Conservation (phyloP, 2,329 filamentous ascomycete genomes). For the Metarhizium sp. region DNA sequence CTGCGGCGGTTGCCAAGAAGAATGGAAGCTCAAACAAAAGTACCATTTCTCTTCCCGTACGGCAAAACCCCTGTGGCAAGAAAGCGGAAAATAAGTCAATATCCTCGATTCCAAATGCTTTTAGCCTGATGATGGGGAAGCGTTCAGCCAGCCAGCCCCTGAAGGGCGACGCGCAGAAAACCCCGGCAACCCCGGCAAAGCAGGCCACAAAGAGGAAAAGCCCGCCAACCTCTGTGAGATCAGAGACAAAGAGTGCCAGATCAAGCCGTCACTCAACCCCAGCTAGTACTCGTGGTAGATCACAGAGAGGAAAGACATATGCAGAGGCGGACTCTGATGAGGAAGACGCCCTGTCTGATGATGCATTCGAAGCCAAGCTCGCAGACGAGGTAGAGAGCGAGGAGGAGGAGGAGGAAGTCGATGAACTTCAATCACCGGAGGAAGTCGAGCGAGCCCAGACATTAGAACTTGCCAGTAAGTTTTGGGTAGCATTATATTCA, state of each 20-base stretch:
- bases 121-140: constrained; percentile 45
- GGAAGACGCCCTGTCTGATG: constrained; percentile 58
- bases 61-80: constrained; percentile 25
- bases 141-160: constrained; percentile 14
- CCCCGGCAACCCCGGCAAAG: constrained; percentile 11
- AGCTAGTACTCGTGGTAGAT: constrained; percentile 40
- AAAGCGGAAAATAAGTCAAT: constrained; percentile 14
- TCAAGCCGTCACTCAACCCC: constrained; percentile 71
- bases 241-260: constrained; percentile 58
- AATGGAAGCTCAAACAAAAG: constrained; percentile 8
- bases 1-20: constrained; percentile 7
- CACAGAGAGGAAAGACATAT: constrained; percentile 39
- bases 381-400: constrained; percentile 46
- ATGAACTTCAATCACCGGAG: constrained; percentile 35
- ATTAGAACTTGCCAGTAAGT: constrained; percentile 66
- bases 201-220: constrained; percentile 22
- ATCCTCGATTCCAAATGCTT: constrained; percentile 32
- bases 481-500: too few relatives aligned
- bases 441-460: constrained; percentile 58
- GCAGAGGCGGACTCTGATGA: constrained; percentile 50
- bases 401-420: constrained; percentile 27
- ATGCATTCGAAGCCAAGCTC: constrained; percentile 73
- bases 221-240: constrained; percentile 19
- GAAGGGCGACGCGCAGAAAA: constrained; percentile 15
- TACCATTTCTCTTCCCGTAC: constrained; percentile 22